phyloP scores from a whole-genome alignment of 2,329 filamentous ascomycete species.

The Curvularia verruculosa region DNA sequence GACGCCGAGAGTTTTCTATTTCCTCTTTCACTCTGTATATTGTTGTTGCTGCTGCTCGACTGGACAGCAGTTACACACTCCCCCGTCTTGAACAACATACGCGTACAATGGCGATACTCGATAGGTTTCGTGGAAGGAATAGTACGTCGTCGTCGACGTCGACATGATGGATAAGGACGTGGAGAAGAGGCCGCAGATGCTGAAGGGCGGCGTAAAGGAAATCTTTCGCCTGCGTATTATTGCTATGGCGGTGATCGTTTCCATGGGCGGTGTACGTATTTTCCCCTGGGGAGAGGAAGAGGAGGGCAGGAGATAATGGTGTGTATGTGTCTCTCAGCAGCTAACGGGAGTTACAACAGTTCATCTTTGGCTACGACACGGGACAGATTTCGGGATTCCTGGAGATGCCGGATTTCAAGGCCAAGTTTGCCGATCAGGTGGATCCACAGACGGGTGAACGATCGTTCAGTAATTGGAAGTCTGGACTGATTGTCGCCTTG shows the following conservation, averaged over 20 bases:
- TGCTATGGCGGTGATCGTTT: conserved; percentile 43
- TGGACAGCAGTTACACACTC: not conserved
- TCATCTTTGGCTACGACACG: conserved; percentile 44
- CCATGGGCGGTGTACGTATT: conserved; percentile 44
- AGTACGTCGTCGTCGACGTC: conserved; percentile 32
- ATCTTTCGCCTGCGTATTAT: conserved; percentile 42
- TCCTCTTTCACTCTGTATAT: not conserved
- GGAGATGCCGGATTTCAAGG: conserved; percentile 46
- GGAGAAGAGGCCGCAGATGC: conserved; percentile 39
- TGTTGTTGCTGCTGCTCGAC: not conserved
- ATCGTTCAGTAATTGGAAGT: conserved; percentile 40
- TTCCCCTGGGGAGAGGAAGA: not conserved
- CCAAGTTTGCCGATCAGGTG: conserved; percentile 35
- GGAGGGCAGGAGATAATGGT: too few relatives aligned
- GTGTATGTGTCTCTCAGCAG: not conserved
- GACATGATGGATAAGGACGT: conserved; percentile 25
- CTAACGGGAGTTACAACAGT: conserved; percentile 1
- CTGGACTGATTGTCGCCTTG: conserved; percentile 45
- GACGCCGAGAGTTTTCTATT: not conserved
- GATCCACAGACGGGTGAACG: conserved; percentile 28
- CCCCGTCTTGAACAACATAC: not conserved
- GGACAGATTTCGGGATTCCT: conserved; percentile 47
- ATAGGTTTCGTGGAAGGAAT: conserved; percentile 21
- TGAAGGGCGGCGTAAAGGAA: conserved; percentile 31
- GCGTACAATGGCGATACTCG: conserved; percentile 30